Conservation (phyloP, 2,329 filamentous ascomycete species). For the Aspergillus caelatus region DNA sequence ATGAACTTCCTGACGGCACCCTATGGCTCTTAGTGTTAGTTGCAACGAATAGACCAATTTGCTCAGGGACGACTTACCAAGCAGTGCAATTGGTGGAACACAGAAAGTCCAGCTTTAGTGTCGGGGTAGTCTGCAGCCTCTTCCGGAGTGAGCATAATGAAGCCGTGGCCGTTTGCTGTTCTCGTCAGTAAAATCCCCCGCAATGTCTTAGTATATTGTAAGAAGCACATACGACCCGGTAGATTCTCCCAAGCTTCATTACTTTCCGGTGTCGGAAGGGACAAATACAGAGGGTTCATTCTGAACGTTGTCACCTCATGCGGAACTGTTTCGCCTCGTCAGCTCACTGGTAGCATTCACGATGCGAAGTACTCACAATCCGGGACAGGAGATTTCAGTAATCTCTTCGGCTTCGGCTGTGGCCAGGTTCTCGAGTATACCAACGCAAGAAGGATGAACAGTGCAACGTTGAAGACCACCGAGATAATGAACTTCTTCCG, state of each 20-base stretch:
- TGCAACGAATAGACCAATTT: no score
- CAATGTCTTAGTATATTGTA: neutral
- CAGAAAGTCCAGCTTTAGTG: neutral
- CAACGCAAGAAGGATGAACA: neutral
- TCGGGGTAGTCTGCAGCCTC: neutral
- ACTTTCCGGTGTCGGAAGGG: neutral
- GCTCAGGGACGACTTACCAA: neutral
- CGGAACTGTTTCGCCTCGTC: neutral
- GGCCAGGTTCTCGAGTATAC: neutral
- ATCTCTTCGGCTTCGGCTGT: neutral
- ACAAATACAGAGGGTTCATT: neutral
- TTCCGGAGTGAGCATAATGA: neutral
- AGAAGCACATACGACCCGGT: neutral
- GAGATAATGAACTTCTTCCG: neutral
- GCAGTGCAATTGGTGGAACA: slow-evolving; percentile 4
- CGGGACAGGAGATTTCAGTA: neutral
- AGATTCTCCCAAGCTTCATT: slow-evolving; percentile 1
- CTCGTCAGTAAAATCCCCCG: neutral
- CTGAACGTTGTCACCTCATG: neutral
- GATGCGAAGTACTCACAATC: neutral
- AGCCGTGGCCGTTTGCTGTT: neutral
- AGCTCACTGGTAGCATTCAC: no score
- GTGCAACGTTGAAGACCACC: neutral
- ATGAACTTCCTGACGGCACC: neutral
- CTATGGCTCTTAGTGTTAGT: neutral